These are phyloP conservation scores for Candida vaughaniae DNA, from an alignment of 805 yeast genomes.

Conservation along the genomic window DNA sequence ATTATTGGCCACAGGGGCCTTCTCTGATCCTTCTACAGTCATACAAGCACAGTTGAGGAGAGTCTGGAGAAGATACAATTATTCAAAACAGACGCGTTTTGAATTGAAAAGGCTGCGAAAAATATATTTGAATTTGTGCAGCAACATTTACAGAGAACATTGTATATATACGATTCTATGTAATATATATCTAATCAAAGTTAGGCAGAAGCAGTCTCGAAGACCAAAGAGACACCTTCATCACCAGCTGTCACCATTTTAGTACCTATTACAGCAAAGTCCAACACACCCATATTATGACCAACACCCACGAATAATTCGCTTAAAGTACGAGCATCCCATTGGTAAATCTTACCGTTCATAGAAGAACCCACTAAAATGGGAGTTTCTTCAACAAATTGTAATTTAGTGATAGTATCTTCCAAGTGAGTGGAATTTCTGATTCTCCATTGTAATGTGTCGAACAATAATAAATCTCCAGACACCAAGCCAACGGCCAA, in stretches of 20 bases:
- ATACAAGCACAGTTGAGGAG: too few species aligned
- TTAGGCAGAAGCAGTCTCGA: too few species aligned
- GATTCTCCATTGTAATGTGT: conserved; percentile 81
- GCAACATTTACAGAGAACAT: too few species aligned
- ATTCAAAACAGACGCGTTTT: conserved; percentile 1
- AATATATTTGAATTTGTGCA: too few species aligned
- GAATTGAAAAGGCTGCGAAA: too few species aligned
- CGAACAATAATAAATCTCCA: conserved; percentile 82
- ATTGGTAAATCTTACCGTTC: conserved; percentile 82
- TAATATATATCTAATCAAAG: too few species aligned
- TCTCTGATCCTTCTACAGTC: too few species aligned
- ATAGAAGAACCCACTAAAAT: conserved; percentile 68
- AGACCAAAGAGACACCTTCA: conserved; percentile 88
- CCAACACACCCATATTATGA: conserved; percentile 91
- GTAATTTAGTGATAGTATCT: conserved; percentile 83
- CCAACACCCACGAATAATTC: conserved; percentile 80
- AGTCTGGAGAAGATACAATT: too few species aligned
- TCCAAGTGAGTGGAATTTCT: conserved; percentile 62
- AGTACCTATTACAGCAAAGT: conserved; percentile 70
- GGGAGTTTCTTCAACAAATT: conserved; percentile 61
- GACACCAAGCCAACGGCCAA: conserved; percentile 88
- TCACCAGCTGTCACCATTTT: conserved; percentile 91
- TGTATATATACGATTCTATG: too few species aligned
- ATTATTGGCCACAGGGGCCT: background rate
- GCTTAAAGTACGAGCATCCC: conserved; percentile 87